Evolutionary conservation across 805 yeast species (phyloP), one percentile per base, ranked within the genome.

Genomic region (Pichia kluyveri): DNA sequence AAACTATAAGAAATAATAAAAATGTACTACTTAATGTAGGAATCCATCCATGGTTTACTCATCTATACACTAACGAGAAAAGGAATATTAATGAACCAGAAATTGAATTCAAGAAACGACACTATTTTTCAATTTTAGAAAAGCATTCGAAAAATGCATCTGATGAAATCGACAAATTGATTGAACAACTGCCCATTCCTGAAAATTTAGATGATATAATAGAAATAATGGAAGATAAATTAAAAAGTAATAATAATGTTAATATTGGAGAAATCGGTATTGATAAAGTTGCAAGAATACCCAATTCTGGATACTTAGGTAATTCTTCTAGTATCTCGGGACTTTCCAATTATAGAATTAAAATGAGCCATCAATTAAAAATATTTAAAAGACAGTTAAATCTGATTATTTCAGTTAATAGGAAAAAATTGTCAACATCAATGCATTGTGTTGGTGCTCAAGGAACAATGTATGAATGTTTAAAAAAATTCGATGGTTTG

Each of bases 31-130:
- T 83, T 0, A 75, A 76, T 38, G 76, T 77, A 58, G 96, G 98
- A 0, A 69, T 88, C 1, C 99, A 91, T 63, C 99, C 99, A 0
- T 91, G 98, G 98, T 90, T 77, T 58, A 66, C 80, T 3, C 96
- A 90, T 61, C 53, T 82, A 18, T 83, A 79, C 52, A 67, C 75
- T 12, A 34, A 4, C 8, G 8, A 34, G 4, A 15, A 15, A 34
- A 34, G 17, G 5, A 7, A 34, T 7, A 8, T 4, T 2, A 37
- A 15, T 18, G 40, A 39, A 17, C 18, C 51, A 3, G 55, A 49
- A 1, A 40, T 45, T 1, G 57, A 56, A 1, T 53, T 57, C 34
- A 82, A 81, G 54, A 18, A 39, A 17, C 58, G 51, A 3, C 97
- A 90, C 61, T 90, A 90, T 57, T 43, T 51, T 1, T 27, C 56